Percentiles rank a stretch among this genome's conserved stretches.
These are phyloP conservation scores for Zygotorulaspora mrakii DNA, from an alignment of 1,139 yeast genomes.

Conservation along the genomic window DNA sequence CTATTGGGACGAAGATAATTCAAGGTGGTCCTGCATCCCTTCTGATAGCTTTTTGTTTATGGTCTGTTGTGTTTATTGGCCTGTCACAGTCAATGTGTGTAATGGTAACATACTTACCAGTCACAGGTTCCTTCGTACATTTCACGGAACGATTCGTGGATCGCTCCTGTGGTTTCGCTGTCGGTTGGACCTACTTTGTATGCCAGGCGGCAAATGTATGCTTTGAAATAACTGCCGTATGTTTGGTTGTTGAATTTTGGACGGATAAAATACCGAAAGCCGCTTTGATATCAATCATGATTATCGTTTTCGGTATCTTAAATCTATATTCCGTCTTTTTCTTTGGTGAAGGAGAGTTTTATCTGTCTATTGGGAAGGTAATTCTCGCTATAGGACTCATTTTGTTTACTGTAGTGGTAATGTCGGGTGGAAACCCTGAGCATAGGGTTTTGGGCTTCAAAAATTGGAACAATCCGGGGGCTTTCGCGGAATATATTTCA, in stretches of 20 bases:
- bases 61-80: slow-evolving; percentile 56
- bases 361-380: slow-evolving; percentile 48
- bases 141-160: slow-evolving; percentile 59
- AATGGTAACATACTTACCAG: slow-evolving; percentile 59
- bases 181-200: slow-evolving; percentile 60
- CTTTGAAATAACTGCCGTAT: slow-evolving; percentile 57
- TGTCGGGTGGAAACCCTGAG: slow-evolving; percentile 72
- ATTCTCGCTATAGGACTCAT: slow-evolving; percentile 41
- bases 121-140: slow-evolving; percentile 60
- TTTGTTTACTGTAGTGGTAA: slow-evolving; percentile 62
- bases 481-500: slow-evolving; percentile 37
- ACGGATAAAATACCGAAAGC: slow-evolving; percentile 42
- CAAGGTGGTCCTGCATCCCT: slow-evolving; percentile 64
- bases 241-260: slow-evolving; percentile 56
- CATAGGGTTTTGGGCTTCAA: slow-evolving; percentile 59
- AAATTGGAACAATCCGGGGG: slow-evolving; percentile 56
- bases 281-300: slow-evolving; percentile 46
- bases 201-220: slow-evolving; percentile 63
- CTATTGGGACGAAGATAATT: slow-evolving; percentile 57
- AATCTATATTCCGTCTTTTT: slow-evolving; percentile 43
- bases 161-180: slow-evolving; percentile 60
- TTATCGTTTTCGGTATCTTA: slow-evolving; percentile 39
- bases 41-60: slow-evolving; percentile 53
- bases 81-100: slow-evolving; percentile 65
- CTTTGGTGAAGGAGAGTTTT: slow-evolving; percentile 49